Evolutionary conservation across 768 basidiomycete genomes (phyloP).

Genomic region (Termitomyces sp.): DNA sequence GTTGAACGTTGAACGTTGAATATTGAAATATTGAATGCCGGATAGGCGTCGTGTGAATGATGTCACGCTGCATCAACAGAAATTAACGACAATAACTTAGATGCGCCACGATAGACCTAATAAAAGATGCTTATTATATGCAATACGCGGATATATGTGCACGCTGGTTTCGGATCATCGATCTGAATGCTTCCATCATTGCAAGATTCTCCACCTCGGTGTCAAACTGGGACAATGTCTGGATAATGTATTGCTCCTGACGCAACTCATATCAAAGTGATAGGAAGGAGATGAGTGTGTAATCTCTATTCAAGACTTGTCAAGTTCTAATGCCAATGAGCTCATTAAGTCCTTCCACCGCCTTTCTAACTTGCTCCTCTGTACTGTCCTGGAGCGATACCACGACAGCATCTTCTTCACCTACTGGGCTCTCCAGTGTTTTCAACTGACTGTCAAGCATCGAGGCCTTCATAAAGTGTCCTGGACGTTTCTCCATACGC

Average conservation of each 20-base stretch:
- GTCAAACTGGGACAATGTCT: background rate
- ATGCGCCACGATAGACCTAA: too few species aligned
- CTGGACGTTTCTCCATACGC: slow-evolving; percentile 57
- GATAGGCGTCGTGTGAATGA: background rate
- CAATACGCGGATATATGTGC: too few species aligned
- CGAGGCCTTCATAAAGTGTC: slow-evolving; percentile 79
- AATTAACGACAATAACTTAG: too few species aligned
- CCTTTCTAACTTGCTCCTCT: slow-evolving; percentile 48
- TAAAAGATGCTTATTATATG: too few species aligned
- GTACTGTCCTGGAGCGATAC: slow-evolving; percentile 51
- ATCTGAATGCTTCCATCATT: background rate
- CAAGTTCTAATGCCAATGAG: slow-evolving; percentile 6
- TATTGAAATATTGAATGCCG: too few species aligned
- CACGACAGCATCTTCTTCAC: slow-evolving; percentile 62
- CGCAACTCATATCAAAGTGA: background rate
- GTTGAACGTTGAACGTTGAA: too few species aligned
- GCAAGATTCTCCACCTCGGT: background rate
- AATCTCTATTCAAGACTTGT: background rate
- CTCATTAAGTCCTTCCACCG: slow-evolving; percentile 34
- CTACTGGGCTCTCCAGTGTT: slow-evolving; percentile 65
- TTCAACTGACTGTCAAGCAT: slow-evolving; percentile 80
- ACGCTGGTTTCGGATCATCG: too few species aligned
- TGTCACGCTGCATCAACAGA: too few species aligned
- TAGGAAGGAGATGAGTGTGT: background rate
- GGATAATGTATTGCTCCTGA: background rate